Base-by-base conservation (phyloP, 75 land plant genomes). In the Pinus tabuliformis region DNA sequence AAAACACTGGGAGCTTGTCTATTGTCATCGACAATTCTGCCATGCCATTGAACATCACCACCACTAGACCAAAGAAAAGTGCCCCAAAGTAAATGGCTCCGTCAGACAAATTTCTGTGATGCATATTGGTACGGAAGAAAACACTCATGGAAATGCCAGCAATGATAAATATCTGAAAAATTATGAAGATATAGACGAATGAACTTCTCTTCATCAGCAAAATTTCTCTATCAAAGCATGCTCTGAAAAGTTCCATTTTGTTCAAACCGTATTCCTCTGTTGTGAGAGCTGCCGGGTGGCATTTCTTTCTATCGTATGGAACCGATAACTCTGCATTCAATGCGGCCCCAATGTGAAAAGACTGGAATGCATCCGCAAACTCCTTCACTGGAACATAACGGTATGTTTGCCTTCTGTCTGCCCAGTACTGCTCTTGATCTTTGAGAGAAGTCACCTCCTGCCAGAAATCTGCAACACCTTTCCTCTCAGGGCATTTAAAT, bases 371-470 rank as follows among this genome's bases (percentile, higher is more conserved):
- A 20, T 90, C 88, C 1, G 91, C 87, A 74, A 96, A 94, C 24
- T 90, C 91, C 30, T 77, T 77, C 4, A 86, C 91, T 9, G 90
- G 64, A 18, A 92, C 81, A 74, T 76, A 94, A 4, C 81, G 65
- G 61, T 94, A 96, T 7, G 88, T 88, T 65, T 81, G 60, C 6
- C 76, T 74, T 62, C 62, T 86, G 6, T 63, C 65, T 15, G 77
- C 83, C 99, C 99, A 96, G 70, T 96, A 96, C 71, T 92, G 99
- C 37, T 86, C 56, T 65, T 96, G 97, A 77, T 96, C 97, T 73
- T 94, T 94, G 81, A 56, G 89, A 21, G 97, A 96, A 3, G 99
- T 94, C n/a, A 95, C 88, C 92, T 89, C 26, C 26, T 26, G 0
- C 26, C 0, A 26, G 26, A 26, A 26, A 26, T 0, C 0, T 26